phyloP scores from a whole-genome alignment of 202 grass and related monocot genomes.

The Setaria viridis region DNA sequence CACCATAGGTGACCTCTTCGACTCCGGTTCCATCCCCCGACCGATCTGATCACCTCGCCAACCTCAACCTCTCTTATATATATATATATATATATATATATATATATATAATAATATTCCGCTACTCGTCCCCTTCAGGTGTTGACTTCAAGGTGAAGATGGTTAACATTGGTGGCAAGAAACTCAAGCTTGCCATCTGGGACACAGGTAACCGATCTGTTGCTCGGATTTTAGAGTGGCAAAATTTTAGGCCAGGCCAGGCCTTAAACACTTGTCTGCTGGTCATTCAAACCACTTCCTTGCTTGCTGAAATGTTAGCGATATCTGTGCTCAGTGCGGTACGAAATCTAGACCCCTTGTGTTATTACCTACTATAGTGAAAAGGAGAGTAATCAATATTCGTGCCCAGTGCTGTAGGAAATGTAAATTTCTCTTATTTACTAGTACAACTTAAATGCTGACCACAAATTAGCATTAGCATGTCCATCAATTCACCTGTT shows the following conservation, averaged over 20 bases:
- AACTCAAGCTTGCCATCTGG: conserved; percentile 96
- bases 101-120: no score
- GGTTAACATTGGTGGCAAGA: conserved; percentile 87
- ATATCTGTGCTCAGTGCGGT: neutral
- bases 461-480: neutral
- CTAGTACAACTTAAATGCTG: neutral
- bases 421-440: neutral
- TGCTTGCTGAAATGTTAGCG: neutral
- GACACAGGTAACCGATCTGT: conserved; percentile 67
- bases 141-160: conserved; percentile 99
- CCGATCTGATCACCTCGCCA: neutral
- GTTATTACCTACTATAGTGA: neutral
- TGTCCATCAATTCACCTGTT: neutral
- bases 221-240: neutral
- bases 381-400: neutral
- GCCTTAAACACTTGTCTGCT: neutral
- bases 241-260: no score
- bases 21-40: neutral
- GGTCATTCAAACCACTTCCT: neutral
- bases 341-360: neutral
- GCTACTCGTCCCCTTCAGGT: conserved; percentile 53
- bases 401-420: neutral
- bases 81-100: neutral
- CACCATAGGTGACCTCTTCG: conserved; percentile 67
- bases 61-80: neutral